Conservation (phyloP, 208 protist genomes). For the Wallacemonas collosoma region DNA sequence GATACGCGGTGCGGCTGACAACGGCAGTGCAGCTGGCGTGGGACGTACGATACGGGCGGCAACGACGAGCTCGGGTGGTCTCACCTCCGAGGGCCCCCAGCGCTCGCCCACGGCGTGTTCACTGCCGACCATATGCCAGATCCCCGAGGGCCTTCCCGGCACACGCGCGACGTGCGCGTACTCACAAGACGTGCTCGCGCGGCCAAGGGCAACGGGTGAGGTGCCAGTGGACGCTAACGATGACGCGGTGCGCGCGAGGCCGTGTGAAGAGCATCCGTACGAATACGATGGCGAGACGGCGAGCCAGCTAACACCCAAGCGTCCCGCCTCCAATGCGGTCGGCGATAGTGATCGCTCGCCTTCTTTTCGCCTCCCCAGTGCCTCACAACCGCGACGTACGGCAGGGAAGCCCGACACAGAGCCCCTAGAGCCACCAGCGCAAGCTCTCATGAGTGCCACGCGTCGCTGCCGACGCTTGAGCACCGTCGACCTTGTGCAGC, state of each 20-base stretch:
- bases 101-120: not conserved
- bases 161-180: not conserved
- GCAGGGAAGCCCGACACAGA: not conserved
- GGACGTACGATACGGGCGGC: not conserved
- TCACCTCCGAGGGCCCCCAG: not conserved
- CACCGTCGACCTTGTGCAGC: constrained; percentile 5
- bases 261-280: not conserved
- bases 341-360: not conserved
- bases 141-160: not conserved
- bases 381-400: not conserved
- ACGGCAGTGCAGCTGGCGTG: not conserved
- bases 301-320: not conserved
- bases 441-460: not conserved
- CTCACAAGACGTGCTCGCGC: too few species aligned
- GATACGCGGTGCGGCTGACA: not conserved
- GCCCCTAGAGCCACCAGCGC: not conserved
- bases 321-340: not conserved
- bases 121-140: not conserved
- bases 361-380: not conserved
- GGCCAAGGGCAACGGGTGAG: too few species aligned
- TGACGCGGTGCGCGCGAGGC: not conserved
- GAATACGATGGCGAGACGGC: not conserved
- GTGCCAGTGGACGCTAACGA: too few species aligned
- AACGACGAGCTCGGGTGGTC: constrained; percentile 3
- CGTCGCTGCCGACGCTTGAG: not conserved